These are phyloP conservation scores for Yamadazyma kitorensis DNA, from an alignment of 805 yeast genomes.

Conservation along the genomic window DNA sequence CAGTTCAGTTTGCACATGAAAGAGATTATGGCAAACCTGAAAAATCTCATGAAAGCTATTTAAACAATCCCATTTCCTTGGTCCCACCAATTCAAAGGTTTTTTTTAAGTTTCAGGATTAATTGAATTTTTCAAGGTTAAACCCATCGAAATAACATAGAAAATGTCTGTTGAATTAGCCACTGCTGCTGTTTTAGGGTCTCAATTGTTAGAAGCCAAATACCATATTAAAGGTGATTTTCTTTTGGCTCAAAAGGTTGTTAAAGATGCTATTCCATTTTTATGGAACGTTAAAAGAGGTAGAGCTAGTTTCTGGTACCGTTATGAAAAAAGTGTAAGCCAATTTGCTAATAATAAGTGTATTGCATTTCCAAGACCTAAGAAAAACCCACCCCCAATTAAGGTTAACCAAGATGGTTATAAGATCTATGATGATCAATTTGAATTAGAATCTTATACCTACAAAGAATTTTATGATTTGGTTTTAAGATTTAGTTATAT, in stretches of 20 bases:
- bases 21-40: too few relatives aligned
- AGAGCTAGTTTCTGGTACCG: slow-evolving; percentile 66
- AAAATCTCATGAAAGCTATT: too few relatives aligned
- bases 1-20: too few relatives aligned
- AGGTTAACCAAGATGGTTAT: slow-evolving; percentile 31
- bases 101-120: too few relatives aligned
- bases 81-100: too few relatives aligned
- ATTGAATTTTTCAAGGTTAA: too few relatives aligned
- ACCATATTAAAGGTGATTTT: slow-evolving; percentile 51
- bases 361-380: slow-evolving; percentile 59
- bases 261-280: slow-evolving; percentile 40
- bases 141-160: too few relatives aligned
- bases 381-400: slow-evolving; percentile 23
- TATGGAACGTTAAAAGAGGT: slow-evolving; percentile 31
- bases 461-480: slow-evolving; percentile 62
- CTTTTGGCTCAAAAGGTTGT: slow-evolving; percentile 46
- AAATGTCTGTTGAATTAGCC: slow-evolving; percentile 29
- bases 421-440: slow-evolving; percentile 54
- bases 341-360: slow-evolving; percentile 53
- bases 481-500: slow-evolving; percentile 65
- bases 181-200: slow-evolving; percentile 44
- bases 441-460: slow-evolving; percentile 61
- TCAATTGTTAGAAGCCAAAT: slow-evolving; percentile 47
- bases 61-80: too few relatives aligned
- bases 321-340: slow-evolving; percentile 55